Base-by-base conservation (phyloP, 2,329 filamentous ascomycete genomes). In the Nectriaceae sp. region DNA sequence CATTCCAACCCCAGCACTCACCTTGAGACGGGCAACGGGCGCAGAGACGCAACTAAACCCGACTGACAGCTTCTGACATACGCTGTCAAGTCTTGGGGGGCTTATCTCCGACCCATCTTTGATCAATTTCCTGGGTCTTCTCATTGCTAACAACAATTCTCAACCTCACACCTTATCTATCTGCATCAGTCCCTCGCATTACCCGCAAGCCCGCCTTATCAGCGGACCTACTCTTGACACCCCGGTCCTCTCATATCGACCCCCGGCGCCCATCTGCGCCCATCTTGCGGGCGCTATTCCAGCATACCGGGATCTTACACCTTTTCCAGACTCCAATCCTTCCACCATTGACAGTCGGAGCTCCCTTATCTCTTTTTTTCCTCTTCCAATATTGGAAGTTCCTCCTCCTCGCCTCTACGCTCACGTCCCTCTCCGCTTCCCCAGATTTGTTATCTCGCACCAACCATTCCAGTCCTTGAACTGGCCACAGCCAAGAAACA, bases 191-290 rank as follows among this genome's bases (percentile, higher is more conserved):
- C 16, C 18, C 19, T 21, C n/a, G 10, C 37, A 20, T 20, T 39
- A 21, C 59, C 59, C 57, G 57, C 57, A 56, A 57, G 54, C 44
- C 50, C 55, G 57, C 52, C 60, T 62, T 62, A 62, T 62, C 60
- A 62, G 60, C 56, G 58, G 59, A 20, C 11, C 16, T 11, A 24
- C 13, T 53, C 44, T 10, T 6, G n/a, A n/a, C 54, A 47, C 29
- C 53, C 57, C 58, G 22, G 53, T 57, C 51, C 55, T 58, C 52
- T 50, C n/a, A 21, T 18, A 21, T 39, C 52, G 53, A 58, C 54
- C 59, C 62, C 61, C 60, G 47, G 60, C 59, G 60, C 56, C 54
- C 62, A 56, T 63, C 62, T 63, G 57, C 59, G 59, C 59, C 64
- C 54, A 56, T 56, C 58, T 62, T 55, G 59, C 48, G 52, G 47